Base-by-base conservation (phyloP, 306 rosid species). In the Castanospermum australe region DNA sequence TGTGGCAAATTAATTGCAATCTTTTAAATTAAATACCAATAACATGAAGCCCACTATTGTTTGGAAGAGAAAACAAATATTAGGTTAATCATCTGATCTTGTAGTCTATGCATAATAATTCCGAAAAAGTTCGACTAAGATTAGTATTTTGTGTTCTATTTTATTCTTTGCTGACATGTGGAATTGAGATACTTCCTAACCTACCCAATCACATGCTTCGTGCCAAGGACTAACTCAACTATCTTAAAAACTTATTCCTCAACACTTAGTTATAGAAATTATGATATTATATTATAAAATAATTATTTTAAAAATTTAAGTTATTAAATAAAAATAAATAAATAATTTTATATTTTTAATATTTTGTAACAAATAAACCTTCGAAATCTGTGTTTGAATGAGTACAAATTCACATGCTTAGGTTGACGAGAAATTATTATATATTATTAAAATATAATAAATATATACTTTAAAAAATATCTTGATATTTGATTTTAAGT, bases 11-110 rank as follows among this genome's bases (percentile, higher is more conserved):
- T 50, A 32, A 18, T 14, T 48, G 39, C 38, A 61, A 51, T 76
- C 74, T 72, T 69, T 14, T 62, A 47, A 75, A 25, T 14, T 62
- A 47, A 75, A 25, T 59, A 45, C 80, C 82, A 82, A 84, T 59
- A 79, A 83, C 89, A 81, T 82, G 92, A 85, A 73, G 61, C 82
- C 87, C 92, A 80, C 84, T 82, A 75, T 66, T 68, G 79, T 67
- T 76, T 51, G 62, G 32, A 70, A 79, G 80, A 13, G 54, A 69
- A 72, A 63, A 30, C 65, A 80, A 62, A 25, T 54, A 70, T 82
- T 79, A 68, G 76, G 82, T 70, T 88, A 83, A 74, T 88, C 67
- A 80, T 73, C 68, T 66, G 81, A 84, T 87, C 81, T 64, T 54
- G 64, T 80, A 57, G 71, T 78, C 51, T 77, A 45, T 77, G 18